Percentiles rank a stretch among this genome's conserved stretches.
These are phyloP conservation scores for Rhizoclosmatium sp. DNA, from an alignment of 192 early-diverging fungal genomes.

Conservation along the genomic window DNA sequence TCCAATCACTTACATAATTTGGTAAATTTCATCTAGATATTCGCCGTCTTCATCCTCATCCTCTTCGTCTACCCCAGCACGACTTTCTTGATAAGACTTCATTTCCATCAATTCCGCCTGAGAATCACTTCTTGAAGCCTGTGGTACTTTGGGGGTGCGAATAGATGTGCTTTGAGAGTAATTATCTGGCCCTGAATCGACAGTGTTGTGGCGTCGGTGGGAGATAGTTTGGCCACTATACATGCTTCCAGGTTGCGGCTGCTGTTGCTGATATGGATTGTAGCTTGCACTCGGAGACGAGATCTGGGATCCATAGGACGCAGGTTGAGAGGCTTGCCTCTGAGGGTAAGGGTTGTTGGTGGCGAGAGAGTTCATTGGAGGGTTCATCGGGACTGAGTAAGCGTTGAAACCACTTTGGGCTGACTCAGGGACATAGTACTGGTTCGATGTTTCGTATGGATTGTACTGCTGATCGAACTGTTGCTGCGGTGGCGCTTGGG, in stretches of 20 bases:
- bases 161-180: neutral
- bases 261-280: neutral
- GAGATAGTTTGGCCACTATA: neutral
- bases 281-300: neutral
- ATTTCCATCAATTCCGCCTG: neutral
- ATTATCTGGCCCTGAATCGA: neutral
- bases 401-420: neutral
- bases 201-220: neutral
- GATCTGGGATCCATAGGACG: neutral
- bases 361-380: neutral
- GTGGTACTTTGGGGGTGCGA: neutral
- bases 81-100: neutral
- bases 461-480: too few relatives aligned
- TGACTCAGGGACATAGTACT: neutral
- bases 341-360: neutral
- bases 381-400: neutral
- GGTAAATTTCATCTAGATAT: conserved; percentile 1
- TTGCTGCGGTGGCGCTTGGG: too few relatives aligned
- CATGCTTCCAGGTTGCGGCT: neutral
- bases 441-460: too few relatives aligned
- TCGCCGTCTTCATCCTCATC: neutral
- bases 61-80: neutral
- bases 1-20: neutral
- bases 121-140: neutral
- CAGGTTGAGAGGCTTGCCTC: neutral